These are phyloP conservation scores for Rhizoctonia solani DNA, from an alignment of 1,284 basidiomycete genomes.

Conservation along the genomic window DNA sequence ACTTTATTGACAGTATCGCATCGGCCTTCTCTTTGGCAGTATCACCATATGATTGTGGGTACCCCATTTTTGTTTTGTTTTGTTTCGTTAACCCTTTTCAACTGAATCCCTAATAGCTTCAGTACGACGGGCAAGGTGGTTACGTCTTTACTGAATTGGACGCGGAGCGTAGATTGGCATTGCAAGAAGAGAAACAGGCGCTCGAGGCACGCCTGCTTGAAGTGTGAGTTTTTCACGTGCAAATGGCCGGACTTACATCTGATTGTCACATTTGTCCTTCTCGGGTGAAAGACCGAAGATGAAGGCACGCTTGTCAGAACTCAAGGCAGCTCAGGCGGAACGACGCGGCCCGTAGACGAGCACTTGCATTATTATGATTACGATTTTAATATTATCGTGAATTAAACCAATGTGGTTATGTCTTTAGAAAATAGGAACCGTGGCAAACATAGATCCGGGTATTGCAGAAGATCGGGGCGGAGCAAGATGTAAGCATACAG, in stretches of 20 bases:
- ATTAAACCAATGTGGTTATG: neutral
- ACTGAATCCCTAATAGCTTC: constrained; percentile 51
- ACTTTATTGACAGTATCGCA: constrained; percentile 91
- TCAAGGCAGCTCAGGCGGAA: constrained; percentile 51
- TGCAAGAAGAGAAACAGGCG: constrained; percentile 93
- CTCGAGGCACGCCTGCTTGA: constrained; percentile 79
- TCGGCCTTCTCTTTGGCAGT: constrained; percentile 89
- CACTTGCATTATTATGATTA: constrained; percentile 10
- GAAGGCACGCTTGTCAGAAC: constrained; percentile 73
- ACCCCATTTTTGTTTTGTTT: neutral
- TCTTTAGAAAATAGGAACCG: neutral
- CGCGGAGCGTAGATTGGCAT: constrained; percentile 84
- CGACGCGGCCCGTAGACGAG: constrained; percentile 34
- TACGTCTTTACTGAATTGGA: constrained; percentile 90
- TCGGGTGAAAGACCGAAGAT: constrained; percentile 70
- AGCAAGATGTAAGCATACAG: neutral
- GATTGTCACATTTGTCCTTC: constrained; percentile 44
- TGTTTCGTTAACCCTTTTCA: neutral
- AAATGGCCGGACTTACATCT: constrained; percentile 17
- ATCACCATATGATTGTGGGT: constrained; percentile 45
- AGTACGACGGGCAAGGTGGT: constrained; percentile 82
- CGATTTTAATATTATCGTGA: neutral
- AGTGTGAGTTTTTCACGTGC: constrained; percentile 50
- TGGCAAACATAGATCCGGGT: neutral
- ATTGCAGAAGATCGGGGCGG: neutral